Percentiles rank a stretch among this genome's conserved stretches.
These are phyloP conservation scores for Epithemia pelagica DNA, from an alignment of 108 stramenopile species.

Conservation along the genomic window DNA sequence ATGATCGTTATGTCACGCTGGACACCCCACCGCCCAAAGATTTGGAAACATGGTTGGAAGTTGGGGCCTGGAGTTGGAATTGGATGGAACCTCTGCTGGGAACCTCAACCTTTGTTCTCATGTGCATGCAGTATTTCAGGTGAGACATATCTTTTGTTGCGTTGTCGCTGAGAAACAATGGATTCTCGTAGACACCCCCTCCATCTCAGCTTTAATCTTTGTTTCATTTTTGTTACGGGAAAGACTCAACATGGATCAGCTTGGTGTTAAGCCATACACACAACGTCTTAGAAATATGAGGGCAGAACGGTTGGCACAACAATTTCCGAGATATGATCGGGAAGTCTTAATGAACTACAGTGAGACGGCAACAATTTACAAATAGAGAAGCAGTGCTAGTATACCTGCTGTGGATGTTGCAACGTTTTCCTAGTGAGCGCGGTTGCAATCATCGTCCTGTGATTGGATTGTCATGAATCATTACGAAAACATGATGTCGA, in stretches of 20 bases:
- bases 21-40: constrained; percentile 71
- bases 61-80: constrained; percentile 72
- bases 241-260: constrained; percentile 65
- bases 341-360: constrained; percentile 3
- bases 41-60: constrained; percentile 77
- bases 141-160: background rate
- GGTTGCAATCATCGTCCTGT: too few relatives aligned
- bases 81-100: constrained; percentile 87
- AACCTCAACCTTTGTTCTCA: constrained; percentile 62
- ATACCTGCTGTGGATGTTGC: too few relatives aligned
- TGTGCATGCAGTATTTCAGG: constrained; percentile 69
- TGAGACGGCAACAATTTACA: background rate
- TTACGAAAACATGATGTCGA: too few relatives aligned
- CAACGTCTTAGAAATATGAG: constrained; percentile 26
- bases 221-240: too few relatives aligned
- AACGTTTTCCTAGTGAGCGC: too few relatives aligned
- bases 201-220: too few relatives aligned
- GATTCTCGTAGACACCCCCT: too few relatives aligned
- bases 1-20: constrained; percentile 68
- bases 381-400: too few relatives aligned
- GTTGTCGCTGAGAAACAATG: background rate
- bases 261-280: constrained; percentile 80
- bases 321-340: constrained; percentile 51
- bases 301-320: constrained; percentile 22
- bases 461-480: too few relatives aligned